Evolutionary conservation across 78 protist species (phyloP).

Genomic region (Dictyostelium brefeldianum): DNA sequence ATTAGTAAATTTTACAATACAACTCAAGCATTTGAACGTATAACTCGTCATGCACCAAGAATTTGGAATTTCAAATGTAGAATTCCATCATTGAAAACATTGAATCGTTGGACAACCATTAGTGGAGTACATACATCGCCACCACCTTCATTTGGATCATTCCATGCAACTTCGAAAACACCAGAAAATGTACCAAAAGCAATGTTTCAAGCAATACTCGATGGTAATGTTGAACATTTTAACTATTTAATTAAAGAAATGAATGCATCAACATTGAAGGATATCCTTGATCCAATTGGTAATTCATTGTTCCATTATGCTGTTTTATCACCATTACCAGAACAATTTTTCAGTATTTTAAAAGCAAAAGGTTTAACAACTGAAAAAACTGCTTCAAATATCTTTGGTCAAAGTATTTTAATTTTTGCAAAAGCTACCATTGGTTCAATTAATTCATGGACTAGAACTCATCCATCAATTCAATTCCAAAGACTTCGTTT

Average conservation of each 20-base stretch:
- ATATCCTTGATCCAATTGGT: neutral
- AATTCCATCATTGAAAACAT: neutral
- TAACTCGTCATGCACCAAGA: neutral
- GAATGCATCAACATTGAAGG: neutral
- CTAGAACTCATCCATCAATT: neutral
- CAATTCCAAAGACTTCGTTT: neutral
- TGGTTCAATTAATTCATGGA: neutral
- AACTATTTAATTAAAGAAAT: neutral
- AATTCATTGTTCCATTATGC: slow-evolving; percentile 28
- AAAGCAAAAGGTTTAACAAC: neutral
- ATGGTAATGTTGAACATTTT: neutral
- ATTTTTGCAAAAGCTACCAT: neutral
- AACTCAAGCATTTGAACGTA: neutral
- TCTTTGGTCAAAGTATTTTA: neutral
- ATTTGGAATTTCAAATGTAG: neutral
- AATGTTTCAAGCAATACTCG: neutral
- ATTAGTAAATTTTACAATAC: neutral
- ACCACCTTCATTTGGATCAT: neutral
- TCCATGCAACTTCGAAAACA: neutral
- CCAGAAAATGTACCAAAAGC: neutral
- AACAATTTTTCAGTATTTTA: neutral
- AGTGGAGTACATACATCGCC: neutral
- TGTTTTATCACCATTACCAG: slow-evolving; percentile 4
- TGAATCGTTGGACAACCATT: neutral
- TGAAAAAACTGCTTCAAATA: neutral